Percentiles rank a stretch among this genome's conserved stretches.
These are phyloP conservation scores for Globisporangium iwayamae DNA, from an alignment of 352 stramenopile species.

Conservation along the genomic window DNA sequence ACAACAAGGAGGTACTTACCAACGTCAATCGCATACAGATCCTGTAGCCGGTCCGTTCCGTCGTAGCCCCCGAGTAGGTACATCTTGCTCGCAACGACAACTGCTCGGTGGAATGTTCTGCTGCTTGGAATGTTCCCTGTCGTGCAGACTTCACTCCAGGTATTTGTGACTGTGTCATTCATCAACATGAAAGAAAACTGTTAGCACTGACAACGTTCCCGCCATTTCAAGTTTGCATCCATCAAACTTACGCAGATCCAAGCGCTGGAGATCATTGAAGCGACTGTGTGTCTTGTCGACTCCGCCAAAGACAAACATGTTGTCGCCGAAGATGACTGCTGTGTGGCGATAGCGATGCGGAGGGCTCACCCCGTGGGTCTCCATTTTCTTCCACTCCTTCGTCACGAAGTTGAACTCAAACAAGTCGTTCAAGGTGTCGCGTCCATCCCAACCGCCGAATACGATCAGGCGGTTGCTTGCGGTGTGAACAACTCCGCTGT, in stretches of 20 bases:
- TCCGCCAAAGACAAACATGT: conserved; percentile 89
- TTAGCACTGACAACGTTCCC: neutral
- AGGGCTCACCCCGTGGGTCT: conserved; percentile 49
- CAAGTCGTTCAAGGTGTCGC: conserved; percentile 81
- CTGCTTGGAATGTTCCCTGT: conserved; percentile 79
- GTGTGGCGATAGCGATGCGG: conserved; percentile 84
- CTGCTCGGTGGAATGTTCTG: conserved; percentile 83
- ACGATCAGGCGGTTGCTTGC: conserved; percentile 72
- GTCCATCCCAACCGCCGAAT: conserved; percentile 86
- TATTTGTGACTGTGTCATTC: conserved; percentile 49
- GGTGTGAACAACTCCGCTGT: conserved; percentile 76
- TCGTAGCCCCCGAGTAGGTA: conserved; percentile 87
- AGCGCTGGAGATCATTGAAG: conserved; percentile 82
- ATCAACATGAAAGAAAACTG: neutral
- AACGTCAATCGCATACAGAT: conserved; percentile 85
- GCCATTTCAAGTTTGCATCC: neutral
- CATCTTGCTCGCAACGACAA: conserved; percentile 80
- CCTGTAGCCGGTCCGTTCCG: conserved; percentile 76
- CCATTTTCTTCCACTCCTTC: conserved; percentile 64
- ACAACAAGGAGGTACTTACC: conserved; percentile 16
- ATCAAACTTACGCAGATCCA: conserved; percentile 51
- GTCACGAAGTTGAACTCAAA: conserved; percentile 76
- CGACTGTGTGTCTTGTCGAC: conserved; percentile 87
- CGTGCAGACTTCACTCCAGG: conserved; percentile 82
- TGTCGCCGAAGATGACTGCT: conserved; percentile 76